Evolutionary conservation across 441 rosid genomes (phyloP).

Genomic region (Flueggea neowawraea): DNA sequence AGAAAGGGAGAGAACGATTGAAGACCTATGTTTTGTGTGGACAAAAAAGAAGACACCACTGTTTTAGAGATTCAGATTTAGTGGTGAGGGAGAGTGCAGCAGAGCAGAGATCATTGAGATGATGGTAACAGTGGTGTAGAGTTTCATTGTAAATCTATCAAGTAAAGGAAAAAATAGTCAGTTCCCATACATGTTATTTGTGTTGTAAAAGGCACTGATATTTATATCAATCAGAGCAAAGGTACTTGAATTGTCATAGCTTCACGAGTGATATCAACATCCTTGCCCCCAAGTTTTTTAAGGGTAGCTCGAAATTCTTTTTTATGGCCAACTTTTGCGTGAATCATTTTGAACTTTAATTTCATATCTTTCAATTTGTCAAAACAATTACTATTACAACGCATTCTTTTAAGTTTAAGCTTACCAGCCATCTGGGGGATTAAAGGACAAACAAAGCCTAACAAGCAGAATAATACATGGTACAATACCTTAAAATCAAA

Average conservation of each 20-base stretch:
- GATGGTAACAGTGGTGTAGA: too few species aligned
- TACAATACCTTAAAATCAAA: conserved; percentile 47
- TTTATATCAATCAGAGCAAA: not conserved
- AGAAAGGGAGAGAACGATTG: too few species aligned
- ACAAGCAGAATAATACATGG: conserved; percentile 71
- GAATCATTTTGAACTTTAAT: conserved; percentile 12
- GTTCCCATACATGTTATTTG: not conserved
- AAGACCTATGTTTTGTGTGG: too few species aligned
- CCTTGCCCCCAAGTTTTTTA: conserved; percentile 60
- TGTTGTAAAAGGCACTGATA: not conserved
- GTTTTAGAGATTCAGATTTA: too few species aligned
- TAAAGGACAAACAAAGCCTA: conserved; percentile 78
- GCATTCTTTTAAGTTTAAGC: not conserved
- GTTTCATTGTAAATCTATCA: conserved; percentile 42
- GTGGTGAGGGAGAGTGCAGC: too few species aligned
- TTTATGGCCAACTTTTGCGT: conserved; percentile 69
- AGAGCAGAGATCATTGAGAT: too few species aligned
- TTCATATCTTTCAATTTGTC: not conserved
- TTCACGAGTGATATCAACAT: conserved; percentile 59
- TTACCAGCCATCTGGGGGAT: conserved; percentile 97
- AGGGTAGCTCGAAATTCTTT: conserved; percentile 61
- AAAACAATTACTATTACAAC: not conserved
- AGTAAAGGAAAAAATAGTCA: conserved; percentile 10
- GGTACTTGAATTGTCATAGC: conserved; percentile 71
- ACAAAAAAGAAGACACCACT: too few species aligned